phyloP scores from a whole-genome alignment of 2,329 filamentous ascomycete genomes.

The Fusarium piperis region DNA sequence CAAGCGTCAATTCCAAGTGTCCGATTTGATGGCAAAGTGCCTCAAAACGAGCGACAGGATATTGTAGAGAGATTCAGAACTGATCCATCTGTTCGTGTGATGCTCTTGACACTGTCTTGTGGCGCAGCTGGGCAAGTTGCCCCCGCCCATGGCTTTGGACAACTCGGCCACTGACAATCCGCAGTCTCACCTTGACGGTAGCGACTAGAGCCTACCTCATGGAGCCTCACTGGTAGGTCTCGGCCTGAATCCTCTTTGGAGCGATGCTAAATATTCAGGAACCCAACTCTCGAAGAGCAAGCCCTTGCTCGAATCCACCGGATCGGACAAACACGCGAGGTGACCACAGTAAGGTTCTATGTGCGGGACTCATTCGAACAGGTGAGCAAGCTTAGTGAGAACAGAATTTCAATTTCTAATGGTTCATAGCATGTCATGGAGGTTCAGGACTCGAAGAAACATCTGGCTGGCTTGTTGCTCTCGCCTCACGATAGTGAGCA shows the following conservation, averaged over 20 bases:
- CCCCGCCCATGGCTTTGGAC: background rate
- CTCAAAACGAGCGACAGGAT: slow-evolving; percentile 51
- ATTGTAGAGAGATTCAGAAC: slow-evolving; percentile 53
- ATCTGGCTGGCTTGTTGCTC: slow-evolving; percentile 8
- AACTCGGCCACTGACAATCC: background rate
- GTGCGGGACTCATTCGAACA: slow-evolving; percentile 52
- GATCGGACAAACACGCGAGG: slow-evolving; percentile 48
- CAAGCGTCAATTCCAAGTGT: slow-evolving; percentile 47
- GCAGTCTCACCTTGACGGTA: slow-evolving; percentile 57
- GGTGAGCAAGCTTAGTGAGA: too few relatives aligned
- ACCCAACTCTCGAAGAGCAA: slow-evolving; percentile 56
- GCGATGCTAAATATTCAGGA: slow-evolving; percentile 40
- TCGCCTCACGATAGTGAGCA: background rate
- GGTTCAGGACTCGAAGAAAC: slow-evolving; percentile 26
- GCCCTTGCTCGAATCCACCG: slow-evolving; percentile 52
- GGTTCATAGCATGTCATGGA: slow-evolving; percentile 5
- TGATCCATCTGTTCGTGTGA: slow-evolving; percentile 51
- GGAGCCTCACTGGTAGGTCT: slow-evolving; percentile 58
- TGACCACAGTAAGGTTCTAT: slow-evolving; percentile 51
- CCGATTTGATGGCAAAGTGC: slow-evolving; percentile 59
- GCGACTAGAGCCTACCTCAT: slow-evolving; percentile 59
- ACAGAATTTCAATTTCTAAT: too few relatives aligned
- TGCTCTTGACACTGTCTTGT: slow-evolving; percentile 61
- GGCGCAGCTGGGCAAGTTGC: slow-evolving; percentile 55
- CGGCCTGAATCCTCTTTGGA: rapidly evolving